These are phyloP conservation scores for Irpex sp. DNA, from an alignment of 1,284 basidiomycete species.

Conservation along the genomic window DNA sequence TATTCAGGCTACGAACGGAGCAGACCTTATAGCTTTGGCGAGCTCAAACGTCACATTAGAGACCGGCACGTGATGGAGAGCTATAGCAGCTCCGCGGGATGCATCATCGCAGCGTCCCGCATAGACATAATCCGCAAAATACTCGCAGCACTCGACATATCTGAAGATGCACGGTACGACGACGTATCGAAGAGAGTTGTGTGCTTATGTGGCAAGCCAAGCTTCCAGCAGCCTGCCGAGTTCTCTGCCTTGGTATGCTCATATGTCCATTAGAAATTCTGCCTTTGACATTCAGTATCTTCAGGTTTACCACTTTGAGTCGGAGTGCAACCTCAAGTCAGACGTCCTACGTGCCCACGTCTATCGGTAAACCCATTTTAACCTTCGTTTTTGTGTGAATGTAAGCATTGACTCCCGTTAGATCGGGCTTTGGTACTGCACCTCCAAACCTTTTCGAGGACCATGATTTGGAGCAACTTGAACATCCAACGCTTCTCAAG, in stretches of 20 bases:
- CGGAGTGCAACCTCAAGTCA: too few relatives aligned
- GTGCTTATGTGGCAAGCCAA: constrained; percentile 4
- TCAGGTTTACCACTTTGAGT: background rate
- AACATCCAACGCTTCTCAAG: background rate
- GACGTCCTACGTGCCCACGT: too few relatives aligned
- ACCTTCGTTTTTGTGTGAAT: too few relatives aligned
- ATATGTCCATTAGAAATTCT: background rate
- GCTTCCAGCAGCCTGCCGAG: constrained; percentile 1
- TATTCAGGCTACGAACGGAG: too few relatives aligned
- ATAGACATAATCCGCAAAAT: background rate
- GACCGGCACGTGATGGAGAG: background rate
- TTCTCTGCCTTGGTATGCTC: background rate
- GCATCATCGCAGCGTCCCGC: background rate
- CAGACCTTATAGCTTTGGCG: background rate
- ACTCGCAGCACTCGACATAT: background rate
- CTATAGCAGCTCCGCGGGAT: background rate
- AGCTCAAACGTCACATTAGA: background rate
- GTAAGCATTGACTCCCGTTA: too few relatives aligned
- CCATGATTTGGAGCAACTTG: background rate
- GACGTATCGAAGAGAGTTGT: background rate
- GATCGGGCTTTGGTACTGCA: too few relatives aligned
- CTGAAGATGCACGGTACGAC: background rate
- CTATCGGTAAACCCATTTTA: too few relatives aligned
- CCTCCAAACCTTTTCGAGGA: background rate
- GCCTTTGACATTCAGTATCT: background rate